These are phyloP conservation scores for Trichosporon ovoides DNA, from an alignment of 1,284 basidiomycete species.

Conservation along the genomic window DNA sequence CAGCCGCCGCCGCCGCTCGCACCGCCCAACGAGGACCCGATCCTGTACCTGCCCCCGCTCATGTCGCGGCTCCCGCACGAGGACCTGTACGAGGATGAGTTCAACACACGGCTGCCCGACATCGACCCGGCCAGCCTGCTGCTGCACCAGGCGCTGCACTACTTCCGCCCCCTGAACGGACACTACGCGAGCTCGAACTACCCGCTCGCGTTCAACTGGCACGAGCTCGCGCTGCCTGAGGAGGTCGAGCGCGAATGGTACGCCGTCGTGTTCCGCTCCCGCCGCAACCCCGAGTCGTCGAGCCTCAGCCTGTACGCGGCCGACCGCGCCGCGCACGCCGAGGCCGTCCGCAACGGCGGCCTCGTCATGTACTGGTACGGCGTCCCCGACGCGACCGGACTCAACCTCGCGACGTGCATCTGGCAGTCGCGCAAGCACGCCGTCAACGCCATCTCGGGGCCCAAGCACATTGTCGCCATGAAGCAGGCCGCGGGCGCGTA, in stretches of 20 bases:
- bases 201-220: constrained; percentile 77
- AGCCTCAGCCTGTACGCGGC: constrained; percentile 67
- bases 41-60: constrained; percentile 73
- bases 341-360: constrained; percentile 78
- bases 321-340: constrained; percentile 79
- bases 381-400: constrained; percentile 66
- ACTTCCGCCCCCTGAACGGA: constrained; percentile 60
- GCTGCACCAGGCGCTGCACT: constrained; percentile 74
- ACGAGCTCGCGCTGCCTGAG: constrained; percentile 52
- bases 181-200: constrained; percentile 65
- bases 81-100: constrained; percentile 49
- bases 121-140: constrained; percentile 78
- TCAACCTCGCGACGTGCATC: constrained; percentile 90
- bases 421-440: constrained; percentile 78
- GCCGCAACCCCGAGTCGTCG: constrained; percentile 54
- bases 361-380: constrained; percentile 80
- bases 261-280: constrained; percentile 79
- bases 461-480: constrained; percentile 76
- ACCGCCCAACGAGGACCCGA: constrained; percentile 51
- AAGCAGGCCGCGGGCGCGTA: constrained; percentile 69
- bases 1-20: constrained; percentile 56
- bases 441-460: constrained; percentile 67
- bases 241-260: constrained; percentile 67
- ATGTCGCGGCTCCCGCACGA: constrained; percentile 58
- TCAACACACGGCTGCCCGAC: constrained; percentile 68